These are phyloP conservation scores for Bremia lactucae DNA, from an alignment of 352 stramenopile species.

Conservation along the genomic window DNA sequence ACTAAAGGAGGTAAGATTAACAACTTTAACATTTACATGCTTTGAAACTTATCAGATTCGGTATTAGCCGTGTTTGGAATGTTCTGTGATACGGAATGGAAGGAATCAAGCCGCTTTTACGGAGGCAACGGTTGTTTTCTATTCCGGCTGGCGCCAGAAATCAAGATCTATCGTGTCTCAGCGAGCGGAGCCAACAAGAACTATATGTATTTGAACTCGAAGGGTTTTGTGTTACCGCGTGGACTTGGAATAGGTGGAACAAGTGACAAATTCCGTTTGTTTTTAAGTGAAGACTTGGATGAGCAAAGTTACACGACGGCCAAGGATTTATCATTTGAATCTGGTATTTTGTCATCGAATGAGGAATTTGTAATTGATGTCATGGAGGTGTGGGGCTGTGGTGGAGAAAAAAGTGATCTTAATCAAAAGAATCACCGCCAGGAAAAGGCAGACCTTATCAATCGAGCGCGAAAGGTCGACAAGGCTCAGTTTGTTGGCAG, in stretches of 20 bases:
- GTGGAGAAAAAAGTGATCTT: constrained; percentile 37
- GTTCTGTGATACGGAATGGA: constrained; percentile 81
- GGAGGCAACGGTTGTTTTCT: constrained; percentile 76
- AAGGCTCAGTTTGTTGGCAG: constrained; percentile 77
- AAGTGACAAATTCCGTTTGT: constrained; percentile 61
- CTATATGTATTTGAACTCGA: constrained; percentile 86
- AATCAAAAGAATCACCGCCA: constrained; percentile 57
- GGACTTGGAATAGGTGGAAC: constrained; percentile 74
- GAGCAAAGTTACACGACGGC: constrained; percentile 69
- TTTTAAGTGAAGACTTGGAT: constrained; percentile 78
- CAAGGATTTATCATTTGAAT: constrained; percentile 67
- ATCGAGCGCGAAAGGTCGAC: constrained; percentile 74
- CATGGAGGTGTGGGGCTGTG: constrained; percentile 77
- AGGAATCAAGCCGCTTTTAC: constrained; percentile 69
- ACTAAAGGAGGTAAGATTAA: constrained; percentile 40
- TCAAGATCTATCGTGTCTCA: constrained; percentile 50
- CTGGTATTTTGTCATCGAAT: constrained; percentile 39
- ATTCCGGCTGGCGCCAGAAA: constrained; percentile 52
- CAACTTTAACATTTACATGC: too few species aligned
- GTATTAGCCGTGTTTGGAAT: constrained; percentile 71
- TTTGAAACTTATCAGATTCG: not conserved
- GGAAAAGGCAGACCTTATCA: constrained; percentile 77
- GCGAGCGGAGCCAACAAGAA: constrained; percentile 39
- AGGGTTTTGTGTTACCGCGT: constrained; percentile 58
- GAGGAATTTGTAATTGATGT: constrained; percentile 55